Base-by-base conservation (phyloP, 2,329 filamentous ascomycete genomes). In the Apiospora sp. region DNA sequence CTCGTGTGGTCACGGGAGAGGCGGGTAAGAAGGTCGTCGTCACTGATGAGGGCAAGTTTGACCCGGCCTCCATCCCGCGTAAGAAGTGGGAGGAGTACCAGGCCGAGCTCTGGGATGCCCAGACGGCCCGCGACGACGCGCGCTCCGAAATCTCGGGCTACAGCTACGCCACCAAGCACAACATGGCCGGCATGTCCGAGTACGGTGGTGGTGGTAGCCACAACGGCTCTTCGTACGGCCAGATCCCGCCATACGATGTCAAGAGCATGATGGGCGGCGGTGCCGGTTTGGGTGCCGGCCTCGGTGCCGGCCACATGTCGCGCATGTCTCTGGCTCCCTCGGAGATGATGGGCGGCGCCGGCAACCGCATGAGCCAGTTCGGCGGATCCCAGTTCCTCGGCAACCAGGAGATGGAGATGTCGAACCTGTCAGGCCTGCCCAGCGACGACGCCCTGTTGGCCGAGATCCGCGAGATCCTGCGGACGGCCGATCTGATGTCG, bases 21-120 rank as follows among this genome's bases (percentile, higher is more conserved):
- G 92, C 92, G 82, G 96, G 96, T 75, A 92, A 94, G 82, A 96
- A 98, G 87, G 87, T 98, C 74, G 91, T 99, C 77, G 92, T 99
- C 76, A 94, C 95, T 1, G 96, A 99, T 82, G 96, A 99, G 85
- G 96, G 96, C 86, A 98, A 98, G 83, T 99, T 98, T 80, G 96
- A 99, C 80, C 96, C 96, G 19, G 87, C 89, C 67, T 94, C 92
- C 49, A 98, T 99, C 77, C 96, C 96, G 27, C 94, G 94, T 85
- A 99, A 98, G 92, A 96, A 94, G 88, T 99, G 96, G 96, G 96
- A 99, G 83, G 96, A 99, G 79, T 99, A 98, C 83, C 96, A 99
- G 83, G 93, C 93, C 75, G 96, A 98, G 87, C 91, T 99, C 64
- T 99, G 96, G 96, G 96, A 99, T 80, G 93, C 93, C 0, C 94